A percentile compares a stretch with the other conserved stretches of the same genome.
These are phyloP conservation scores for Metschnikowia shivogae DNA, from an alignment of 805 yeast species.

Conservation along the genomic window DNA sequence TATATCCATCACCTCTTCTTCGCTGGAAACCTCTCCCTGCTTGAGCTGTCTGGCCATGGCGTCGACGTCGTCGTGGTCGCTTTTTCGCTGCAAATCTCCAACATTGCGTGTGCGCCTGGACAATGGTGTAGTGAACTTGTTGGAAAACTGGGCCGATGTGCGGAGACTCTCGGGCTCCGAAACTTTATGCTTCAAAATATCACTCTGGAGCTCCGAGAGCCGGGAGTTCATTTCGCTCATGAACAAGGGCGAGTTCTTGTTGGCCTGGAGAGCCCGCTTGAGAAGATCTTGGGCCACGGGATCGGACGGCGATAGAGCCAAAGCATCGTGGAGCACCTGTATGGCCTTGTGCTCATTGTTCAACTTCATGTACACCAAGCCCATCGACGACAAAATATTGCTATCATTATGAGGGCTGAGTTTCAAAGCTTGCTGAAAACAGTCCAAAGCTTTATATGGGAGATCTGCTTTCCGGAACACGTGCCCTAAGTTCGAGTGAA, in stretches of 20 bases:
- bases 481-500: slow-evolving; percentile 84
- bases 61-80: slow-evolving; percentile 24
- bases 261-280: slow-evolving; percentile 70
- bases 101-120: slow-evolving; percentile 15
- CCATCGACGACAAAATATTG: slow-evolving; percentile 78
- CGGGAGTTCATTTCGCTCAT: slow-evolving; percentile 13
- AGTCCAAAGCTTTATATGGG: slow-evolving; percentile 62
- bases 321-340: slow-evolving; percentile 71
- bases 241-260: slow-evolving; percentile 24
- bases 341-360: slow-evolving; percentile 66
- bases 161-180: neutral
- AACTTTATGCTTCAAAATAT: neutral
- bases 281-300: slow-evolving; percentile 80
- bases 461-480: slow-evolving; percentile 68
- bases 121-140: slow-evolving; percentile 24
- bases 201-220: slow-evolving; percentile 8
- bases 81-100: slow-evolving; percentile 3
- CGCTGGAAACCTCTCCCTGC: slow-evolving; percentile 47
- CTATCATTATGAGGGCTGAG: slow-evolving; percentile 64
- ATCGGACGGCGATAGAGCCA: slow-evolving; percentile 75
- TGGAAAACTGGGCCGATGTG: slow-evolving; percentile 4
- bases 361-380: slow-evolving; percentile 70
- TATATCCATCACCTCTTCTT: slow-evolving; percentile 56
- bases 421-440: slow-evolving; percentile 72
- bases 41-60: slow-evolving; percentile 37